A percentile compares a stretch with the other conserved stretches of the same genome.
Conservation (phyloP, 1,284 basidiomycete species). For the Mixia osmundae region DNA sequence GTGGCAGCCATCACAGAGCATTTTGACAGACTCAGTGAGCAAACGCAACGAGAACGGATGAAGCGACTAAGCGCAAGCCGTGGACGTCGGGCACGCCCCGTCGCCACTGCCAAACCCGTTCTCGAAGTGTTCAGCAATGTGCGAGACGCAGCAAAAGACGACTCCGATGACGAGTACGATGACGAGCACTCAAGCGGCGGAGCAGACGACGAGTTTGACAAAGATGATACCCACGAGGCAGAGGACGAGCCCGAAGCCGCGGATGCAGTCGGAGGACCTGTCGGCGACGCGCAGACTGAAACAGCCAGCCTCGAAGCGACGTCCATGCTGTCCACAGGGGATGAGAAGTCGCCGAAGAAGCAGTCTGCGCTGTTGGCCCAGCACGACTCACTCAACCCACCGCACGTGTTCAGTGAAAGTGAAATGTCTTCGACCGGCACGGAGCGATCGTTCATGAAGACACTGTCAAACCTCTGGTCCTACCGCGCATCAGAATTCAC, state of each 20-base stretch:
- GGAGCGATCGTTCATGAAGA: constrained; percentile 62
- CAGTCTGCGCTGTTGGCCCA: too few species aligned
- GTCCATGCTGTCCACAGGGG: too few species aligned
- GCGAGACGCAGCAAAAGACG: constrained; percentile 62
- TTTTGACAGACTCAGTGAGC: constrained; percentile 27
- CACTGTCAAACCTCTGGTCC: constrained; percentile 61
- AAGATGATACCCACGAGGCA: constrained; percentile 61
- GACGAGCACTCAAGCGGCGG: constrained; percentile 1
- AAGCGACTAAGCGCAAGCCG: constrained; percentile 32
- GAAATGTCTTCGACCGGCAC: constrained; percentile 11
- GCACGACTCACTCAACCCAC: too few species aligned
- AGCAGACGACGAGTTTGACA: constrained; percentile 21
- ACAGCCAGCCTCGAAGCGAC: neutral
- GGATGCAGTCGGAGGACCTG: too few species aligned
- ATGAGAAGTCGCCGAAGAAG: too few species aligned
- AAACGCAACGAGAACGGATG: constrained; percentile 29
- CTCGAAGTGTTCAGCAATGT: constrained; percentile 79
- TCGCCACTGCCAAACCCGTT: constrained; percentile 65
- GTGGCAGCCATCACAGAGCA: constrained; percentile 32
- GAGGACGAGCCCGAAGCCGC: constrained; percentile 52
- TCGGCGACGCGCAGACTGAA: too few species aligned
- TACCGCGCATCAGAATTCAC: constrained; percentile 30
- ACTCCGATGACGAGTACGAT: constrained; percentile 29
- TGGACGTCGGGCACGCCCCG: constrained; percentile 74
- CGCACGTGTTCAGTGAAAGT: constrained; percentile 6